Base-by-base conservation (phyloP, 345 rosid genomes). In the Kernera saxatilis region DNA sequence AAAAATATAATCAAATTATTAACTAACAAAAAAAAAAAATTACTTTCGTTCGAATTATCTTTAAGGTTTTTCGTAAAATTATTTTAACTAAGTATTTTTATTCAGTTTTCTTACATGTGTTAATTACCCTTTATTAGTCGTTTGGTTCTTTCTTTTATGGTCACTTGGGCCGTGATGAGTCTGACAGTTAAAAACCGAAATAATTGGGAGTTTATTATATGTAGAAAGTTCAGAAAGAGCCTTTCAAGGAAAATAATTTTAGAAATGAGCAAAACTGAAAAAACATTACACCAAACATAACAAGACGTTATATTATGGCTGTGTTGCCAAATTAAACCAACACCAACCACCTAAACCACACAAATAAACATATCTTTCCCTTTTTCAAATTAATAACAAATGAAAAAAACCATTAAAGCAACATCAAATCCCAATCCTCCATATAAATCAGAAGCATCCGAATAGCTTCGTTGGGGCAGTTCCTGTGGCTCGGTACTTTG, bases 401-500 rank as follows among this genome's bases (percentile, higher is more conserved):
- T 46, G 13, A 33, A 33, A 33, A 18, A 22, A 36, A 19, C 10
- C 29, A 43, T 32, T 2, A 22, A 36, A 56, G 35, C 45, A 58
- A 36, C 26, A 48, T 6, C 58, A 65, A 36, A 55, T 11, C 19
- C 10, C 51, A 35, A 9, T 44, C 45, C 6, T 21, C 11, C 12
- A 19, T 19, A 49, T 26, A 5, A 12, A 37, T 73, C 41, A 73
- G 9, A 73, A 55, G 21, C 48, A 68, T 35, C 70, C 74, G 51
- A 85, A 77, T 14, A 83, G 78, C 81, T 86, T 91, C 72, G 82
- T 88, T 1, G 99, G 99, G 35, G 84, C 63, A 27, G 87, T 80
- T 66, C 98, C 92, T 0, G 86, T 86, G 32, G 91, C 93, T 0
- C 93, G 88, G 69, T 86, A 92, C 68, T 91, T 94, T 1, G 93